Conservation (phyloP, 352 stramenopile genomes). For the Pseudoperonospora humuli region DNA sequence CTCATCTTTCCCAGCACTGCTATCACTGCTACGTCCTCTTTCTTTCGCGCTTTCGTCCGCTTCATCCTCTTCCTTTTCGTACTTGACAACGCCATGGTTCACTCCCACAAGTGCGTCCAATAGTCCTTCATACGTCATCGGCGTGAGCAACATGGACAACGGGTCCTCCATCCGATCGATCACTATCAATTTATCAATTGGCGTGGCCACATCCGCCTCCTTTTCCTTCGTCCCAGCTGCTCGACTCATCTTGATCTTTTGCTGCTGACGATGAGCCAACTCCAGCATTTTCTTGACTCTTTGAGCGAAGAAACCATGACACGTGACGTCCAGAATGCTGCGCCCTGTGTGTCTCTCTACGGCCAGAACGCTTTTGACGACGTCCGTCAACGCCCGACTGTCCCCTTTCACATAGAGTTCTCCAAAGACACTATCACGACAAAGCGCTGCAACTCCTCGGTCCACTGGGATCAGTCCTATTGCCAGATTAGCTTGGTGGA, state of each 20-base stretch:
- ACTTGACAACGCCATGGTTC: constrained; percentile 64
- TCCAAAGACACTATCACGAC: constrained; percentile 56
- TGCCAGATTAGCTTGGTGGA: constrained; percentile 43
- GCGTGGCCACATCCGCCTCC: constrained; percentile 1
- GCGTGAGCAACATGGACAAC: constrained; percentile 72
- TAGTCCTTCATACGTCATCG: constrained; percentile 80
- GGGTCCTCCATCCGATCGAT: constrained; percentile 76
- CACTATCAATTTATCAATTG: constrained; percentile 53
- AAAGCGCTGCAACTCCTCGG: constrained; percentile 19
- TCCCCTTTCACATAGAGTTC: constrained; percentile 66
- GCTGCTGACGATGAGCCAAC: constrained; percentile 36
- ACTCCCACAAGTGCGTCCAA: constrained; percentile 64
- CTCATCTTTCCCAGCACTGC: constrained; percentile 1
- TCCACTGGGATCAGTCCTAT: constrained; percentile 59
- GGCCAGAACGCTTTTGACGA: constrained; percentile 56
- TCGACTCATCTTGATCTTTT: constrained; percentile 24
- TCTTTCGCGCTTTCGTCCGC: constrained; percentile 15
- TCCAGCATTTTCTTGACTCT: constrained; percentile 58
- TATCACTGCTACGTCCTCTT: constrained; percentile 5
- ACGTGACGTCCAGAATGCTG: constrained; percentile 33
- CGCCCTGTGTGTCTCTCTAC: constrained; percentile 39
- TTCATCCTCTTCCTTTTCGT: constrained; percentile 33
- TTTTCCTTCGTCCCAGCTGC: not conserved
- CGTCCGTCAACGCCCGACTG: constrained; percentile 44
- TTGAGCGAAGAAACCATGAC: constrained; percentile 43